Evolutionary conservation across 305 asterid species (phyloP).

Genomic region (Solanum hybrid): DNA sequence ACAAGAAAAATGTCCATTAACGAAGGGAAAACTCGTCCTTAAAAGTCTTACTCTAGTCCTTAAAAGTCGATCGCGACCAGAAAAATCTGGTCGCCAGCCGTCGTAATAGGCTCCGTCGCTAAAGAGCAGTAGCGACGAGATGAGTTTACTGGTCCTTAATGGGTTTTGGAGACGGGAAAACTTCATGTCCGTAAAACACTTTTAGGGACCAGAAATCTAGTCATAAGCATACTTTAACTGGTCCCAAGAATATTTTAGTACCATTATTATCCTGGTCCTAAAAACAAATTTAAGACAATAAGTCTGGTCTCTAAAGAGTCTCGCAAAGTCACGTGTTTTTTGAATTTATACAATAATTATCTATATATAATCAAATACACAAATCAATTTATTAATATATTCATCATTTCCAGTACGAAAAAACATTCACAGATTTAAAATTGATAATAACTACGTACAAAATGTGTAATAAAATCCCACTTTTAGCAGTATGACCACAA

Average conservation of each 20-base stretch:
- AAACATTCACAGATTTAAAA: too few species aligned
- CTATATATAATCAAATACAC: not conserved
- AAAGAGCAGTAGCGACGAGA: too few species aligned
- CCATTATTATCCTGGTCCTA: not conserved
- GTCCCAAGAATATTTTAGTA: not conserved
- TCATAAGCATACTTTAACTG: not conserved
- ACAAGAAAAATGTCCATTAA: too few species aligned
- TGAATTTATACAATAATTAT: not conserved
- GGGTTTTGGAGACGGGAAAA: not conserved
- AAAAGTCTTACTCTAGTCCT: too few species aligned
- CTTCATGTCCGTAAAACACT: not conserved
- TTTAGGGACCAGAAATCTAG: not conserved
- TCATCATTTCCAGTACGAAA: not conserved
- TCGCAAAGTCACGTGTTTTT: not conserved
- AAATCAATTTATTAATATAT: not conserved
- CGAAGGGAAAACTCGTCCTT: too few species aligned
- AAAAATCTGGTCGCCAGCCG: too few species aligned
- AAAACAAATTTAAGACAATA: not conserved
- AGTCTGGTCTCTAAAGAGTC: not conserved
- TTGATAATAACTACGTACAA: too few species aligned
- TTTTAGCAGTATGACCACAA: too few species aligned
- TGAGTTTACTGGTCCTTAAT: too few species aligned
- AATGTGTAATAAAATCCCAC: too few species aligned
- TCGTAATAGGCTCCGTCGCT: too few species aligned
- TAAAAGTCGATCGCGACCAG: too few species aligned